Base-by-base conservation (phyloP, 768 basidiomycete genomes). In the Lyophyllum atratum region DNA sequence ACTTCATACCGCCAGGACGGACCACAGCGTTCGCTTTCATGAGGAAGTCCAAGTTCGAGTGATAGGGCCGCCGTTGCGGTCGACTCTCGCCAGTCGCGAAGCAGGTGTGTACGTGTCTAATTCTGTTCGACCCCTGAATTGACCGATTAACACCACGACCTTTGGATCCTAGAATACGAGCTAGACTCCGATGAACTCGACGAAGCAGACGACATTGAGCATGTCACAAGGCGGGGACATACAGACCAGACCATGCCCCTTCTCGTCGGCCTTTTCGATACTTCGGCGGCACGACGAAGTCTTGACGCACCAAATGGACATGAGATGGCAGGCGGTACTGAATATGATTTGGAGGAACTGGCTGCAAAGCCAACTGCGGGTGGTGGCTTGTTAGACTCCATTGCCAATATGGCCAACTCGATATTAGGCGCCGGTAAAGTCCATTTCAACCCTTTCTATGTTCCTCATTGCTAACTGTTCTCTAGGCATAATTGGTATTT, bases 341-440 rank as follows among this genome's bases (percentile, higher is more conserved):
- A 81, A 34, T 61, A 89, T 54, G 80, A 94, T 74, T 70, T 95
- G 66, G 83, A 95, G 55, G 86, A 88, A 59, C 72, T 95, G 28
- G 84, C 86, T 42, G 79, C 81, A 21, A 89, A 89, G 69, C 76
- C 78, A 44, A 78, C 73, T 37, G 82, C 85, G 0, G 90, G 92
- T 44, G 91, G 92, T 21, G 85, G 87, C 0, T 72, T 94, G 76
- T 10, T 93, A 1, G 86, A 92, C 66, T 93, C 91, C 8, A 80
- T 92, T 56, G 89, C 92, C 21, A 92, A 95, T 69, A 97, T 97
- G 96, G 91, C 93, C 21, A 98, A 98, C 68, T 94, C 92, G 1
- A 97, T 98, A 31, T 75, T 98, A 14, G 95, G 95, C 42, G 95
- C 95, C 67, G 95, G 94, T 84, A 72, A 75, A 77, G 49, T 59